Conservation (phyloP, 2,329 filamentous ascomycete species). For the Colletotrichum zoysiae region DNA sequence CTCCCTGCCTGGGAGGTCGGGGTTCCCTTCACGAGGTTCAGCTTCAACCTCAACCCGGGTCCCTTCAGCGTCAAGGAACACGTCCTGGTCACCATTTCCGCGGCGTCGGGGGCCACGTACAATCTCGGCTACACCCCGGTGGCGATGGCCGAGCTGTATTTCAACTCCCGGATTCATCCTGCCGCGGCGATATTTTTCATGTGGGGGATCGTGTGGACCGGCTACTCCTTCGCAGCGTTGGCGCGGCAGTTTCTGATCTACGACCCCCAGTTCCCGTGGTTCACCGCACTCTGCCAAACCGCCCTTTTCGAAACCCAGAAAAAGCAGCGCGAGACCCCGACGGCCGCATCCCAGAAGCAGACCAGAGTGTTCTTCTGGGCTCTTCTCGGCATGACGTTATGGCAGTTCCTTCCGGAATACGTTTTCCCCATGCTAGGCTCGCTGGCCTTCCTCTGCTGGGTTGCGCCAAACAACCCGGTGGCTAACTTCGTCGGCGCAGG, state of each 20-base stretch:
- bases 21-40: conserved; percentile 60
- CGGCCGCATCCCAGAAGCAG: conserved; percentile 62
- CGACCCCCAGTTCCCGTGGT: conserved; percentile 61
- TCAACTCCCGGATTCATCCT: conserved; percentile 63
- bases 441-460: conserved; percentile 70
- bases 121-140: conserved; percentile 49
- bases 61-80: conserved; percentile 62
- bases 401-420: conserved; percentile 38
- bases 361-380: conserved; percentile 69
- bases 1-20: conserved; percentile 61
- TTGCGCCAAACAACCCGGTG: conserved; percentile 68
- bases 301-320: conserved; percentile 70
- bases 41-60: conserved; percentile 63
- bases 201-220: conserved; percentile 67
- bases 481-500: conserved; percentile 73
- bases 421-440: conserved; percentile 38
- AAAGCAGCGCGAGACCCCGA: conserved; percentile 64
- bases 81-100: conserved; percentile 62
- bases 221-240: conserved; percentile 70
- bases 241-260: conserved; percentile 69
- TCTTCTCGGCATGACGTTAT: conserved; percentile 61
- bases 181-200: conserved; percentile 71
- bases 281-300: conserved; percentile 60
- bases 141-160: conserved; percentile 67
- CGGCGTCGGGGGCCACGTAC: conserved; percentile 65